Conservation (phyloP, 2,329 filamentous ascomycete genomes). For the Aspergillus calidoustus region DNA sequence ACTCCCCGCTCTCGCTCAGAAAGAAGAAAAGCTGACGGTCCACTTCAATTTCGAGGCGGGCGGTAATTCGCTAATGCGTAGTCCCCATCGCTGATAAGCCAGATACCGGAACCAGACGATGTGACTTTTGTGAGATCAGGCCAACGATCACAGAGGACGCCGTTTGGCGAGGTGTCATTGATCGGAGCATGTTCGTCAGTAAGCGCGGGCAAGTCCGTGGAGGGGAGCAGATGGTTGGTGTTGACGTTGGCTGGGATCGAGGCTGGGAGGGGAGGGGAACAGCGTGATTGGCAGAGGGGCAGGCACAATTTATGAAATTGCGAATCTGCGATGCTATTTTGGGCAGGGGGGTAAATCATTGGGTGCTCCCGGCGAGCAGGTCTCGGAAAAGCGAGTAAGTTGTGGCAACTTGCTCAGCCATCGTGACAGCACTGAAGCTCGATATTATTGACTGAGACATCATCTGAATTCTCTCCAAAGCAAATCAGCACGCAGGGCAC, state of each 20-base stretch:
- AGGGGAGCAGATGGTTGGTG: neutral
- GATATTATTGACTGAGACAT: constrained; percentile 10
- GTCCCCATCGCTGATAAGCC: constrained; percentile 27
- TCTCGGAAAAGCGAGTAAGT: neutral
- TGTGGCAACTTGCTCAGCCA: constrained; percentile 11
- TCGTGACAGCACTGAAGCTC: constrained; percentile 3
- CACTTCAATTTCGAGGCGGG: constrained; percentile 17
- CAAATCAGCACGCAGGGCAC: neutral
- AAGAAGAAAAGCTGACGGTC: constrained; percentile 16
- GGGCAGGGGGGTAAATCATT: constrained; percentile 16
- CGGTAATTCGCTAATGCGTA: constrained; percentile 18
- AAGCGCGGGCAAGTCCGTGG: constrained; percentile 17
- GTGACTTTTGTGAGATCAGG: constrained; percentile 17
- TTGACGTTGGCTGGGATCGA: neutral
- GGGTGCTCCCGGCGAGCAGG: neutral
- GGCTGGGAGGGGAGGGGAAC: constrained; percentile 1
- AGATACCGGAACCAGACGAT: constrained; percentile 15
- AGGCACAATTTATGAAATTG: constrained; percentile 14
- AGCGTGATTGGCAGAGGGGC: constrained; percentile 8
- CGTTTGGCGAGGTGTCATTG: constrained; percentile 14
- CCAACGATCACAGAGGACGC: constrained; percentile 18
- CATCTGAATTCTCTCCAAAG: neutral
- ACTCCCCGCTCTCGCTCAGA: constrained; percentile 16
- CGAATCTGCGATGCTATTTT: constrained; percentile 20
- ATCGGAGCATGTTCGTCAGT: constrained; percentile 15